Percentiles rank a stretch among this genome's conserved stretches.
Conservation (phyloP, 2,329 filamentous ascomycete genomes). For the Hymenoscyphus fructigenus region DNA sequence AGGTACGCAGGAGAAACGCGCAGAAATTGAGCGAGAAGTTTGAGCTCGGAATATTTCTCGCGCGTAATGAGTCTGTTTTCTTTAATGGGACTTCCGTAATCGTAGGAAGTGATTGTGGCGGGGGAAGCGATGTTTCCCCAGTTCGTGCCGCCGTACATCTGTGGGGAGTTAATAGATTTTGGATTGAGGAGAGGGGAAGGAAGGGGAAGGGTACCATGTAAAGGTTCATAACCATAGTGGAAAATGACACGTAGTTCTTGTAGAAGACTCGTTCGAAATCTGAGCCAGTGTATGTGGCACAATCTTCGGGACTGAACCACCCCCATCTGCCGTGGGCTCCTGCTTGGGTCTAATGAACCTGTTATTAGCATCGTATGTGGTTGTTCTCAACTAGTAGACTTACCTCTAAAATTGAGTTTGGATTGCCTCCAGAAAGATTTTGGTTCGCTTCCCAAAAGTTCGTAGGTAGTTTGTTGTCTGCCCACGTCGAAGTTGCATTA, state of each 20-base stretch:
- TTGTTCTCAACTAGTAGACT: background rate
- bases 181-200: no score
- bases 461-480: background rate
- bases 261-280: conserved; percentile 7
- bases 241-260: conserved; percentile 7
- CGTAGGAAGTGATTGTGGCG: conserved; percentile 57
- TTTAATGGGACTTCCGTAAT: conserved; percentile 36
- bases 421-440: background rate
- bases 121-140: conserved; percentile 75
- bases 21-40: conserved; percentile 25
- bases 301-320: background rate
- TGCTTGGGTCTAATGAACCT: background rate
- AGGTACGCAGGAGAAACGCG: conserved; percentile 24
- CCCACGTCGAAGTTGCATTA: background rate
- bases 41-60: conserved; percentile 26
- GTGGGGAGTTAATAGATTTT: conserved; percentile 35
- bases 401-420: background rate
- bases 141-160: conserved; percentile 72
- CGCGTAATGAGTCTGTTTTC: conserved; percentile 20
- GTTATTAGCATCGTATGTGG: no score
- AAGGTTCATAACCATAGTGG: background rate
- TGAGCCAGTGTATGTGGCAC: background rate
- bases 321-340: background rate
- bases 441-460: conserved; percentile 4
- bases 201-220: background rate